Evolutionary conservation across 2,329 filamentous ascomycete genomes (phyloP).

Genomic region (Fusarium buxicola): DNA sequence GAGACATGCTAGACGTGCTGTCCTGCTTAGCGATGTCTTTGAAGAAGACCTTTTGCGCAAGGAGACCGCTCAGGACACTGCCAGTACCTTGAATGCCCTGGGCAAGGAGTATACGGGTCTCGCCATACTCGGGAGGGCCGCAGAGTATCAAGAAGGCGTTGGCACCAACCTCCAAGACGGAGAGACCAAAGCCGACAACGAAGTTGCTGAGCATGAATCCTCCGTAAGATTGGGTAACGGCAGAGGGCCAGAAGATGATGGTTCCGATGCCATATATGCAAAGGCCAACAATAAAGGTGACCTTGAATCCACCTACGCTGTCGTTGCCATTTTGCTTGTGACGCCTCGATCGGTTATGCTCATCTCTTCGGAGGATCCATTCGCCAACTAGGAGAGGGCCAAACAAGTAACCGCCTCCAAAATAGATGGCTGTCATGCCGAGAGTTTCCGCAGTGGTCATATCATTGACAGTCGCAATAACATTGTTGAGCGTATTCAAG

Average conservation of each 20-base stretch:
- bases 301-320: slow-evolving; percentile 76
- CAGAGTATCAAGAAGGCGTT: slow-evolving; percentile 80
- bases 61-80: slow-evolving; percentile 76
- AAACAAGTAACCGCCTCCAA: slow-evolving; percentile 75
- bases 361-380: slow-evolving; percentile 76
- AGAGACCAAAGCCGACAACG: slow-evolving; percentile 81
- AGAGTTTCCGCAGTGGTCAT: slow-evolving; percentile 73
- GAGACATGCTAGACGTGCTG: slow-evolving; percentile 54
- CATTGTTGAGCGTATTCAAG: slow-evolving; percentile 81
- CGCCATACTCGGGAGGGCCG: slow-evolving; percentile 77
- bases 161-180: slow-evolving; percentile 82
- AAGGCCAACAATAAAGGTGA: slow-evolving; percentile 82
- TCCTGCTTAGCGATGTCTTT: slow-evolving; percentile 60
- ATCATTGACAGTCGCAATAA: slow-evolving; percentile 71
- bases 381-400: slow-evolving; percentile 77
- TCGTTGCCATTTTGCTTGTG: slow-evolving; percentile 54
- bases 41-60: slow-evolving; percentile 82
- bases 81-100: slow-evolving; percentile 83
- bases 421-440: slow-evolving; percentile 77
- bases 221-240: slow-evolving; percentile 77
- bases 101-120: slow-evolving; percentile 79
- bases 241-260: slow-evolving; percentile 89
- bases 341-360: slow-evolving; percentile 63
- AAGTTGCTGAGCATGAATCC: slow-evolving; percentile 82
- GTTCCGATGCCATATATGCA: slow-evolving; percentile 80